Percentiles rank a stretch among this genome's conserved stretches.
phyloP scores from a whole-genome alignment of 208 protist genomes.

The Leptomonas pyrrhocoris region DNA sequence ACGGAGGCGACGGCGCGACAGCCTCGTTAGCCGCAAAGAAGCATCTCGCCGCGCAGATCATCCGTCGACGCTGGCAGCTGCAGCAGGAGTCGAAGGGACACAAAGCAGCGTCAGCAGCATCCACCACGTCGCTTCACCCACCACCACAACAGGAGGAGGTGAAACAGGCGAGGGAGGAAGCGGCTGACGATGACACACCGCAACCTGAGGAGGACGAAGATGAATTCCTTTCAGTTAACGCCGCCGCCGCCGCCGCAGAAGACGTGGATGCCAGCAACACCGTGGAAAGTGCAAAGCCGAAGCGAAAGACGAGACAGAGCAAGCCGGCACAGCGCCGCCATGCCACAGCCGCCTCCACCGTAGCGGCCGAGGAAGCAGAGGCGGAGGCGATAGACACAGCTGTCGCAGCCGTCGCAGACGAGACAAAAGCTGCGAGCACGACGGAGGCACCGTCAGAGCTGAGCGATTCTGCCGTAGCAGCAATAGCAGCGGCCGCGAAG shows the following conservation, averaged over 20 bases:
- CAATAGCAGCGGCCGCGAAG: too few species aligned
- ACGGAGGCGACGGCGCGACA: background rate
- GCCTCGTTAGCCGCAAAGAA: slow-evolving; percentile 19
- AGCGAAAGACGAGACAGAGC: background rate
- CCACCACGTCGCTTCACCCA: background rate
- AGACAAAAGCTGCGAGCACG: too few species aligned
- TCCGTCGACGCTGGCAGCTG: slow-evolving; percentile 34
- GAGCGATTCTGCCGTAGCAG: too few species aligned
- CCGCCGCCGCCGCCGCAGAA: background rate
- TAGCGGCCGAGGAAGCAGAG: background rate
- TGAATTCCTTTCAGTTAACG: background rate
- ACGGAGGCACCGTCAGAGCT: too few species aligned
- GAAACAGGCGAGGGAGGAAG: background rate
- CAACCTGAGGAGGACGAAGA: background rate
- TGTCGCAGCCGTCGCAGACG: too few species aligned
- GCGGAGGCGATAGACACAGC: background rate
- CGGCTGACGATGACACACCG: background rate
- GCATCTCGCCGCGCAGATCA: slow-evolving; percentile 22
- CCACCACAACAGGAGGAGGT: background rate
- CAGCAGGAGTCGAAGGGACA: slow-evolving; percentile 16
- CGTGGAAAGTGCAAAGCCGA: background rate
- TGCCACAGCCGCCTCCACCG: background rate
- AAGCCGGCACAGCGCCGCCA: background rate
- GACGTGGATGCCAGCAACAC: too few species aligned
- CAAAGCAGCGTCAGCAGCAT: background rate